A percentile compares a stretch with the other conserved stretches of the same genome.
phyloP scores from a whole-genome alignment of 352 stramenopile genomes.

The Saprolegnia diclina region DNA sequence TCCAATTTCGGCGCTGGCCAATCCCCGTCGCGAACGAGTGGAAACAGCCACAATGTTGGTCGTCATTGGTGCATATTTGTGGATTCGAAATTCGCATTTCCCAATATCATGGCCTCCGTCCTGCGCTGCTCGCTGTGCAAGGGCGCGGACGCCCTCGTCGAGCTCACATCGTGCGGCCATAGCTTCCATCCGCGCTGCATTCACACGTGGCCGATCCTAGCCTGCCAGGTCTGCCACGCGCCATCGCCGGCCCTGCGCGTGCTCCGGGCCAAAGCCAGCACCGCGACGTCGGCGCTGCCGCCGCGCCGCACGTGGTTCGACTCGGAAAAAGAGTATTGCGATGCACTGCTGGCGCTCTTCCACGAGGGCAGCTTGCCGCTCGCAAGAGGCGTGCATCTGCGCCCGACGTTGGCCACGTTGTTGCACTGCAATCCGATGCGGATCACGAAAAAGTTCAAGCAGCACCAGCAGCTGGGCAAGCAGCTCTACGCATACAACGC shows the following conservation, averaged over 20 bases:
- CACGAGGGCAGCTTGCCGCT: slow-evolving; percentile 62
- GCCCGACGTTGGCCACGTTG: slow-evolving; percentile 64
- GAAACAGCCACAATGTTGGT: slow-evolving; percentile 10
- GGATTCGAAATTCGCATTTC: background rate
- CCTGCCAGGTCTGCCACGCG: slow-evolving; percentile 57
- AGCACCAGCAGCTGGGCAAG: slow-evolving; percentile 48
- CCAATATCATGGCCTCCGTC: slow-evolving; percentile 1
- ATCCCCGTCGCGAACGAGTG: slow-evolving; percentile 12
- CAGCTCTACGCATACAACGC: slow-evolving; percentile 59
- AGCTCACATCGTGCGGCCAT: slow-evolving; percentile 64
- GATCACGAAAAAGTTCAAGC: slow-evolving; percentile 71
- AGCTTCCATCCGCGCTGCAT: slow-evolving; percentile 74
- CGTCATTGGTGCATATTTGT: slow-evolving; percentile 5
- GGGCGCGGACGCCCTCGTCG: slow-evolving; percentile 56
- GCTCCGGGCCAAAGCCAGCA: background rate
- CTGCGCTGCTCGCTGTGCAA: slow-evolving; percentile 61
- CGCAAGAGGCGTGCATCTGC: slow-evolving; percentile 58
- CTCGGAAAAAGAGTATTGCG: slow-evolving; percentile 73
- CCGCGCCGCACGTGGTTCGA: slow-evolving; percentile 38
- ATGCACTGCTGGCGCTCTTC: slow-evolving; percentile 81
- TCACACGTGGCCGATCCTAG: slow-evolving; percentile 53
- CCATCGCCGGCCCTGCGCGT: background rate
- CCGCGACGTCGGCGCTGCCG: background rate
- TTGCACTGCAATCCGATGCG: slow-evolving; percentile 77
- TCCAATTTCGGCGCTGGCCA: background rate